phyloP scores from a whole-genome alignment of 2,329 filamentous ascomycete genomes.

The Eurotiales sp. region DNA sequence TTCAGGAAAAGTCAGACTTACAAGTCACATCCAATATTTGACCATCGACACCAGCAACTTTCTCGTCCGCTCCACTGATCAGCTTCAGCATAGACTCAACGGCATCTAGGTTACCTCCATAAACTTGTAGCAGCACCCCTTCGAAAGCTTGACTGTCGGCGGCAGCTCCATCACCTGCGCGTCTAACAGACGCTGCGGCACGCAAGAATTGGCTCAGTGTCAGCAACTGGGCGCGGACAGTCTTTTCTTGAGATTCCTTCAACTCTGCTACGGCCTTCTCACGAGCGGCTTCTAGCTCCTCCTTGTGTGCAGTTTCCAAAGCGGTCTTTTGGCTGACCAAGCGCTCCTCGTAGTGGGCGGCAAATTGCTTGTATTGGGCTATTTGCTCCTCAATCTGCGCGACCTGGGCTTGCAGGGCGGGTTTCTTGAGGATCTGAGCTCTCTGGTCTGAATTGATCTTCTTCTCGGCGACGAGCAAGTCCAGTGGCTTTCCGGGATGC shows the following conservation, averaged over 20 bases:
- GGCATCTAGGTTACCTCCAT: slow-evolving; percentile 58
- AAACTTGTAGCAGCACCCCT: slow-evolving; percentile 60
- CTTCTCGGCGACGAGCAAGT: slow-evolving; percentile 59
- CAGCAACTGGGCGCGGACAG: slow-evolving; percentile 53
- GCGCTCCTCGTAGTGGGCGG: slow-evolving; percentile 55
- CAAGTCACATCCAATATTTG: slow-evolving; percentile 54
- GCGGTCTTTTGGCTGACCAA: slow-evolving; percentile 54
- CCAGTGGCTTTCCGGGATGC: slow-evolving; percentile 57
- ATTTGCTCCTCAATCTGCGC: slow-evolving; percentile 60
- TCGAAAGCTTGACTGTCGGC: slow-evolving; percentile 61
- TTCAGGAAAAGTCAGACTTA: slow-evolving; percentile 39
- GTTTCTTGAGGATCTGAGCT: slow-evolving; percentile 61
- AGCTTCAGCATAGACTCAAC: slow-evolving; percentile 58
- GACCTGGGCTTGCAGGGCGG: slow-evolving; percentile 54
- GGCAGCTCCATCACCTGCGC: slow-evolving; percentile 55
- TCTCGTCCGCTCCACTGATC: slow-evolving; percentile 57
- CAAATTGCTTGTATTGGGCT: slow-evolving; percentile 57
- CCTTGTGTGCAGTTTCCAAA: slow-evolving; percentile 52
- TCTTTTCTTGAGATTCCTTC: slow-evolving; percentile 43
- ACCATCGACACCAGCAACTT: slow-evolving; percentile 55
- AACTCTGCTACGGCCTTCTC: slow-evolving; percentile 50
- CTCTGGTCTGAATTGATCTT: slow-evolving; percentile 66
- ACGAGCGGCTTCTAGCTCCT: slow-evolving; percentile 53
- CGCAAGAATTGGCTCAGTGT: slow-evolving; percentile 60
- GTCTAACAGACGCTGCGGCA: slow-evolving; percentile 59